Evolutionary conservation across 2,329 filamentous ascomycete species (phyloP), one percentile per base, ranked within the genome.

Genomic region (Tolypocladium nubicola): DNA sequence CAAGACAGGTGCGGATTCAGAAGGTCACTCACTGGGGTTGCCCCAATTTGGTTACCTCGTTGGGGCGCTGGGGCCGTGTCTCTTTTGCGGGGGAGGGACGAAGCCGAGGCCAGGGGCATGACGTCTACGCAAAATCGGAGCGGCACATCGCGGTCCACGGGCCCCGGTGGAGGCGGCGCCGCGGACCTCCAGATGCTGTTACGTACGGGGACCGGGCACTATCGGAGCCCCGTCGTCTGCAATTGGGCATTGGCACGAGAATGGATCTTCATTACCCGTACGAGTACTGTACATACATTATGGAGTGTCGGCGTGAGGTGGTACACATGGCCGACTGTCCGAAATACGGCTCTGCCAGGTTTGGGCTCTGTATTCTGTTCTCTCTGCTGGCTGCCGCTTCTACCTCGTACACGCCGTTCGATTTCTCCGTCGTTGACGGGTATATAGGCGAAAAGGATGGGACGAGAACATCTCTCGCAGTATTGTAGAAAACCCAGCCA

Each of bases 71-170:
- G 45, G 26, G 47, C 19, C 16, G 26, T 49, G 26, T 30, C 26
- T 30, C 26, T 30, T 49, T 49, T 49, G 45, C 45, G 45, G 45
- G 47, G 47, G 47, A 35, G 16, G 16, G 19, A 10, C 47, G 47
- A 50, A 50, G 35, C 47, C 11, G 30, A 21, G 26, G 19, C 26
- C 19, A 33, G 1, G 21, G 9, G 10, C 4, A 45, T 45, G 41
- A 23, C 47, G 16, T 50, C 47, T 9, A 30, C 45, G 26, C 45
- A 21, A 49, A 33, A 30, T 5, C 53, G 53, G 41, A 35, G 41
- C 54, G 19, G 41, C 41, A 35, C 21, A 49, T 16, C 43, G 54
- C 54, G 33, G 54, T 49, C 56, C 56, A 57, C 56, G 56, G 52
- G 35, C 40, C 9, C 56, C 52, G 56, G 33, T 50, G 41, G 52